Evolutionary conservation across 345 rosid genomes (phyloP), one percentile per base, ranked within the genome.

Genomic region (Eucalyptus sideroxylon): DNA sequence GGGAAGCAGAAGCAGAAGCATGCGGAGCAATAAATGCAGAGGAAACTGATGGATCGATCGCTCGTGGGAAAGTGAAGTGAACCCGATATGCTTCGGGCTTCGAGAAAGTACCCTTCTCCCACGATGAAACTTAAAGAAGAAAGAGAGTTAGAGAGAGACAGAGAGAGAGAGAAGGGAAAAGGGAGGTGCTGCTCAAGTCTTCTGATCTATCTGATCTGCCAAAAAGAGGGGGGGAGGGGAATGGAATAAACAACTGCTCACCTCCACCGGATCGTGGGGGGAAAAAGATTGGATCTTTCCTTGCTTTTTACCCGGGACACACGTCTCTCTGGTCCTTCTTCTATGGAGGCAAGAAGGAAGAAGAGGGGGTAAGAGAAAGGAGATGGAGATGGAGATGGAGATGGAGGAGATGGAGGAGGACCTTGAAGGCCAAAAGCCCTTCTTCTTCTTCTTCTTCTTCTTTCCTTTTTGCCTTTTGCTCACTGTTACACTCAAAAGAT

Each of bases 401-500:
- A 65, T 14, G 34, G 16, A 13, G 16, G 69, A 13, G 69, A 30
- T 13, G 72, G 77, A 65, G 77, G 37, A 65, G 37, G 77, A 65
- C n/a, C 69, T 65, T n/a, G 37, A 16, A n/a, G 77, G 37, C 77
- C 6, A 8, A 16, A n/a, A 65, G 21, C 40, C 77, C 40, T 27
- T 59, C 65, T 59, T 56, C 62, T 24, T 24, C 65, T 10, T 23
- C 60, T 21, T 60, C 69, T 27, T 60, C 67, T 34, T 69, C 19
- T 19, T 31, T 30, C 31, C 31, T 13, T 62, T 62, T 27, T 10
- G 82, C 47, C 86, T 87, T 90, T 88, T 91, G 91, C 89, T 62
- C 65, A 87, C 90, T 90, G 89, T 86, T 91, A 56, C 89, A 88
- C 89, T 89, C 88, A 90, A 89, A 87, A 87, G 91, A 89, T 90